phyloP scores from a whole-genome alignment of 371 early-diverging fungal species.

The Blastocladiella emersonii region DNA sequence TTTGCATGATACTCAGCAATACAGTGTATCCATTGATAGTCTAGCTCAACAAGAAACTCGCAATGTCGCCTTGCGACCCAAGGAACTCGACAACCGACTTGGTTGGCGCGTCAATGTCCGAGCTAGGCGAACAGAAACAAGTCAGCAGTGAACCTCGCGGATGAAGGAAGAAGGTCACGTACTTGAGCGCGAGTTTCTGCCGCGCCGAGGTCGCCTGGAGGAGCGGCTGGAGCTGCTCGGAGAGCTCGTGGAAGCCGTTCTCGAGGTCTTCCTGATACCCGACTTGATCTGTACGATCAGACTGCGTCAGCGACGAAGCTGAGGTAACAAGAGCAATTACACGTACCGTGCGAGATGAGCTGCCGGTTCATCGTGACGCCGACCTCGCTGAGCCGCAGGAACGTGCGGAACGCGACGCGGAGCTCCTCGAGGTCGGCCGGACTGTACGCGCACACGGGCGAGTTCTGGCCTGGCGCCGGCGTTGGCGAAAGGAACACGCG shows the following conservation, averaged over 20 bases:
- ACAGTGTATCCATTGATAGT: background rate
- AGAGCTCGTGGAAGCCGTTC: conserved; percentile 6
- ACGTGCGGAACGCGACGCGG: conserved; percentile 8
- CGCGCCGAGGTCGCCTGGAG: background rate
- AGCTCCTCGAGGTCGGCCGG: conserved; percentile 4
- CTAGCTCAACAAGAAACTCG: background rate
- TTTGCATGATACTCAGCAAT: too few species aligned
- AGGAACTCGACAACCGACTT: conserved; percentile 1
- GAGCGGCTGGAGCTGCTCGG: background rate
- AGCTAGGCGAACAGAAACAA: background rate
- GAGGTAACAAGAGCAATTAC: background rate
- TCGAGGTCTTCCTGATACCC: conserved; percentile 12
- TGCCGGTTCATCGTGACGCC: conserved; percentile 9
- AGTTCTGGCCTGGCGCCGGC: conserved; percentile 7
- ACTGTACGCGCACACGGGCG: background rate
- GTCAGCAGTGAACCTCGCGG: background rate
- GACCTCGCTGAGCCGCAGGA: conserved; percentile 8
- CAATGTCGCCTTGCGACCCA: background rate
- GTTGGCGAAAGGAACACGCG: conserved; percentile 1
- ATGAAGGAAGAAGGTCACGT: background rate
- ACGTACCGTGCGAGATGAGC: background rate
- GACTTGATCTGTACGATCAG: conserved; percentile 10
- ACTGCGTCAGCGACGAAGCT: too few species aligned
- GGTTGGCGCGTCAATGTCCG: background rate
- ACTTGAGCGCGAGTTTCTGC: background rate